phyloP scores from a whole-genome alignment of 257 asterid species.

The Ehretia macrophylla region DNA sequence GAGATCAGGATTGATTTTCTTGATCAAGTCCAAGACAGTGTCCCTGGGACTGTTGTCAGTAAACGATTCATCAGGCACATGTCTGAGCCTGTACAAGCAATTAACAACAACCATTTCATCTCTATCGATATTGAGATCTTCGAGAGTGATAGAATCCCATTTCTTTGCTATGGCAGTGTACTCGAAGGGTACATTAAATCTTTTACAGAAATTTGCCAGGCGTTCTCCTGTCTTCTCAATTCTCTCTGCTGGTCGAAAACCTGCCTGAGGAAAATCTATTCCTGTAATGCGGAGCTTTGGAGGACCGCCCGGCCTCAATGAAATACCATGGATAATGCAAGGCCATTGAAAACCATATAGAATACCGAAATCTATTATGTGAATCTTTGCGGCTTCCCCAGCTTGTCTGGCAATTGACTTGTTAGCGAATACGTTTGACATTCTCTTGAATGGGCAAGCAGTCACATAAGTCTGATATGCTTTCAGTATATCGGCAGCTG shows the following conservation, averaged over 20 bases:
- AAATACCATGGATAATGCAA: slow-evolving; percentile 30
- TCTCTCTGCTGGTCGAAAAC: slow-evolving; percentile 25
- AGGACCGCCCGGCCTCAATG: slow-evolving; percentile 29
- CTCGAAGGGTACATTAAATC: slow-evolving; percentile 31
- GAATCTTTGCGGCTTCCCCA: slow-evolving; percentile 12
- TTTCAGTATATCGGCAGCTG: slow-evolving; percentile 24
- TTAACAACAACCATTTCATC: slow-evolving; percentile 20
- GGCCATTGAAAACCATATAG: slow-evolving; percentile 46
- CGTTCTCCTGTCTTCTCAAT: slow-evolving; percentile 26
- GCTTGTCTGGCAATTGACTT: slow-evolving; percentile 24
- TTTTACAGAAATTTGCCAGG: slow-evolving; percentile 24
- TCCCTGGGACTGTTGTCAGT: slow-evolving; percentile 22
- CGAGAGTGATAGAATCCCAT: slow-evolving; percentile 26
- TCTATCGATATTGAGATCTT: slow-evolving; percentile 26
- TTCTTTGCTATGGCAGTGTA: slow-evolving; percentile 29
- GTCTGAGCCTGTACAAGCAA: slow-evolving; percentile 34
- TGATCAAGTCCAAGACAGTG: slow-evolving; percentile 25
- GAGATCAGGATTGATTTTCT: slow-evolving; percentile 23
- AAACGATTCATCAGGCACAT: slow-evolving; percentile 24
- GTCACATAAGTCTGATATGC: slow-evolving; percentile 21
- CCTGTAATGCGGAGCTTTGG: slow-evolving; percentile 33
- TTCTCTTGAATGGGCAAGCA: slow-evolving; percentile 28
- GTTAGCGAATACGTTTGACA: slow-evolving; percentile 32
- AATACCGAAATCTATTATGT: slow-evolving; percentile 37
- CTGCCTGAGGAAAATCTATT: slow-evolving; percentile 34